Evolutionary conservation across 306 rosid genomes (phyloP), one percentile per base, ranked within the genome.

Genomic region (Gastrolobium villosum): DNA sequence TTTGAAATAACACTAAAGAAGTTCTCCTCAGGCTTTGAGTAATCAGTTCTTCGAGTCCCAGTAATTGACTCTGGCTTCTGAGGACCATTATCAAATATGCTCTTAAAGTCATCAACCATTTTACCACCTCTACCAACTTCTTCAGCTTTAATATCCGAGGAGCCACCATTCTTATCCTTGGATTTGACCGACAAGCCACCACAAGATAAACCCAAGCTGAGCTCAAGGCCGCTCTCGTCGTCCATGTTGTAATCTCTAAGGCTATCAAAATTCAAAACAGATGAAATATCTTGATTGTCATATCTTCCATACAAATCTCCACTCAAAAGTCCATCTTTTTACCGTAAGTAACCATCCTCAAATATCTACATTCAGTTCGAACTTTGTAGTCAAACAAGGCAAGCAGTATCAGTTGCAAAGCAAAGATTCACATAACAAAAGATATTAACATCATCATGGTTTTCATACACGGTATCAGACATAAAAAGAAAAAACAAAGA

Each of bases 221-320:
- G 98, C 87, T 96, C 99, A 80, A 96, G 96, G 76, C 93, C 99
- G 31, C 82, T 88, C 10, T 96, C 98, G 82, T 93, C 97, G 71
- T 93, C 99, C 99, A 96, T 96, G 32, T 82, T 81, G 60, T 65
- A 77, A 62, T 70, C 39, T 70, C 52, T 28, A 76, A 65, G 59
- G 44, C 73, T 76, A 70, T 65, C 61, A 43, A 71, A 68, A 75
- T 30, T 74, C 73, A 74, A 56, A 35, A 65, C 77, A 67, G 46
- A 80, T 70, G 43, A 54, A 79, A 67, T 62, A 30, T 35, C 75
- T 72, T 69, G 57, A 68, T 69, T 32, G 40, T 14, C 69, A 40
- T 54, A 50, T 53, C 76, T 61, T 67, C 61, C 62, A 61, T 63
- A 73, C 53, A 2, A 45, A 59, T n/a, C 41, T 62, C 34, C 6